A percentile compares a stretch with the other conserved stretches of the same genome.
Evolutionary conservation across 768 basidiomycete species (phyloP).

Genomic region (Glaciozyma martinii): DNA sequence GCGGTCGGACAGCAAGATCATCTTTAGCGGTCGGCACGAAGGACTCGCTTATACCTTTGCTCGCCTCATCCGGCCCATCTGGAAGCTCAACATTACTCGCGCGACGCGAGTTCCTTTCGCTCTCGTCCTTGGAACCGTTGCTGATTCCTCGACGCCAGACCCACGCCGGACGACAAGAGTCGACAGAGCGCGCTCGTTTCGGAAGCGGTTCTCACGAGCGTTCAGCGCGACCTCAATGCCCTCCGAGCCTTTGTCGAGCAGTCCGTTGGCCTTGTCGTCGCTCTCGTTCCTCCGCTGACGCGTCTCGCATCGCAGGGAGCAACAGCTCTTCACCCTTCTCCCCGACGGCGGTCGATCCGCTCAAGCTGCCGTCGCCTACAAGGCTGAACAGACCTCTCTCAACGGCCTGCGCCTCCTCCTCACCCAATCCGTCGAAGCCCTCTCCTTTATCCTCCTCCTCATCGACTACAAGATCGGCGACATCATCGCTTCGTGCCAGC

Average conservation of each 20-base stretch:
- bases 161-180: constrained; percentile 20
- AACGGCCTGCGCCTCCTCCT: constrained; percentile 54
- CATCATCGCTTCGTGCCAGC: constrained; percentile 64
- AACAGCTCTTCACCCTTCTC: constrained; percentile 51
- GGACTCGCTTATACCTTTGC: constrained; percentile 80
- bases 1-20: constrained; percentile 35
- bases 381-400: constrained; percentile 69
- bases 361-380: constrained; percentile 25
- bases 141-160: not conserved
- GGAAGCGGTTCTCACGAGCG: constrained; percentile 55
- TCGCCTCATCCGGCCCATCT: constrained; percentile 72
- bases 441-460: constrained; percentile 83
- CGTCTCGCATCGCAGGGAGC: constrained; percentile 50
- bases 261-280: not conserved
- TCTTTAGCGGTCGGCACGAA: constrained; percentile 80
- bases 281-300: not conserved
- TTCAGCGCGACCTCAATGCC: constrained; percentile 69
- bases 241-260: constrained; percentile 45
- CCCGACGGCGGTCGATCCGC: constrained; percentile 14
- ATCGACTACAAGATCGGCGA: constrained; percentile 85
- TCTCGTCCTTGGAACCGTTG: too few relatives aligned
- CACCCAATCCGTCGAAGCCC: constrained; percentile 79
- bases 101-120: constrained; percentile 6
- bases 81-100: constrained; percentile 67
- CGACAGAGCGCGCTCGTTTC: constrained; percentile 46